Conservation (phyloP, 2,329 filamentous ascomycete species). For the Basipetospora chlamydospora region DNA sequence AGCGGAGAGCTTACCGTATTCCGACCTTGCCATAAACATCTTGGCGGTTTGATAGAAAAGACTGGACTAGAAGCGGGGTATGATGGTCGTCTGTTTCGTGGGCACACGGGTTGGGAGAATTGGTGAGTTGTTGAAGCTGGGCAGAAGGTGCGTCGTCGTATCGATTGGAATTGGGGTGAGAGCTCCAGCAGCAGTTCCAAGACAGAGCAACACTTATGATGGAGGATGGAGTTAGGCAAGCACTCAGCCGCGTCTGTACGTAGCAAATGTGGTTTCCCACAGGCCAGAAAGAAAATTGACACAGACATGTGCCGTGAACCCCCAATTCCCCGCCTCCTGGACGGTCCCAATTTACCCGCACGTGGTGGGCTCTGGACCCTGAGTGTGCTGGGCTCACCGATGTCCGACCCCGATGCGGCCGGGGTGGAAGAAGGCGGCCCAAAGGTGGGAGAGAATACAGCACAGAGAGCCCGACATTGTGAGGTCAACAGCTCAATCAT, state of each 20-base stretch:
- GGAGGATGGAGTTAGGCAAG: slow-evolving; percentile 18
- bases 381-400: too few relatives aligned
- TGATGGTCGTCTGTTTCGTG: background rate
- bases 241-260: slow-evolving; percentile 16
- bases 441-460: too few relatives aligned
- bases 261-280: too few relatives aligned
- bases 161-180: slow-evolving; percentile 7
- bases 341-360: too few relatives aligned
- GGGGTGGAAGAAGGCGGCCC: too few relatives aligned
- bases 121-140: slow-evolving; percentile 4
- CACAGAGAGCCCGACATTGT: too few relatives aligned
- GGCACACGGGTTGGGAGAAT: background rate
- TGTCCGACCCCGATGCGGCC: too few relatives aligned
- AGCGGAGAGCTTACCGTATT: slow-evolving; percentile 69
- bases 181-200: slow-evolving; percentile 9
- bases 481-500: too few relatives aligned
- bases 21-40: slow-evolving; percentile 99
- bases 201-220: slow-evolving; percentile 3
- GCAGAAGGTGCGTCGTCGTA: slow-evolving; percentile 2
- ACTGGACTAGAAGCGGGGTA: background rate
- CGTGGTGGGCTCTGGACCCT: too few relatives aligned
- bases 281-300: too few relatives aligned
- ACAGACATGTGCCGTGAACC: too few relatives aligned
- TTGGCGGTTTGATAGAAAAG: slow-evolving; percentile 32
- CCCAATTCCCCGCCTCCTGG: too few relatives aligned